A percentile compares a stretch with the other conserved stretches of the same genome.
These are phyloP conservation scores for Echium plantagineum DNA, from an alignment of 257 asterid genomes.

Conservation along the genomic window DNA sequence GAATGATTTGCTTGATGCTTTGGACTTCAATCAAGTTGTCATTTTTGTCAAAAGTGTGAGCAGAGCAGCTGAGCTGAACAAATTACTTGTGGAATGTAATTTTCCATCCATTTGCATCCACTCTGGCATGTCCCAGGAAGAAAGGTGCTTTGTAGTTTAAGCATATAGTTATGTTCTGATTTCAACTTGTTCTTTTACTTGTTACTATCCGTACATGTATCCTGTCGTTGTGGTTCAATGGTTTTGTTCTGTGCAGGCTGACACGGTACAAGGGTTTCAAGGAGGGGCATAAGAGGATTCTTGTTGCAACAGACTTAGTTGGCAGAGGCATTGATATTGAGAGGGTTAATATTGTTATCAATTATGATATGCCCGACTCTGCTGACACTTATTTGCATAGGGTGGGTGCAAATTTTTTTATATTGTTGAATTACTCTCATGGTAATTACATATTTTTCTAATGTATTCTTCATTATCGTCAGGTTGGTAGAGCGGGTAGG, in stretches of 20 bases:
- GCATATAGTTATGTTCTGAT: not conserved
- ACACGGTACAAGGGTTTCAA: constrained; percentile 83
- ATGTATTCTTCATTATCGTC: not conserved
- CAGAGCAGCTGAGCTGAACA: constrained; percentile 84
- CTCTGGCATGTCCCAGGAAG: constrained; percentile 97
- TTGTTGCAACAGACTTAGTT: constrained; percentile 87
- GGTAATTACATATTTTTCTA: not conserved
- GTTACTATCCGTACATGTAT: no score
- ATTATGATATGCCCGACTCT: constrained; percentile 95
- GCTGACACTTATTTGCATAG: constrained; percentile 89
- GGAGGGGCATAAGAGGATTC: constrained; percentile 91
- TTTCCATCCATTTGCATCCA: constrained; percentile 90
- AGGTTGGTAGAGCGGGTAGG: constrained; percentile 97
- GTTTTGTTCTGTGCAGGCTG: constrained; percentile 31
- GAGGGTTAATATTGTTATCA: constrained; percentile 82
- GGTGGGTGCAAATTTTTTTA: constrained; percentile 24
- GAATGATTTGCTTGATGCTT: constrained; percentile 79
- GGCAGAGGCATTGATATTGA: constrained; percentile 93
- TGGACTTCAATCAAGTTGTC: constrained; percentile 90
- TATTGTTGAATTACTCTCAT: not conserved
- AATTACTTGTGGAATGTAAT: constrained; percentile 82
- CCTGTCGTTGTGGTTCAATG: not conserved
- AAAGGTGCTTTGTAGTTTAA: constrained; percentile 30
- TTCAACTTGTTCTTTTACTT: not conserved
- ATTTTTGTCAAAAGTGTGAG: constrained; percentile 85